Evolutionary conservation across 139 green algal species (phyloP).

Genomic region (Yamagishiella unicocca): DNA sequence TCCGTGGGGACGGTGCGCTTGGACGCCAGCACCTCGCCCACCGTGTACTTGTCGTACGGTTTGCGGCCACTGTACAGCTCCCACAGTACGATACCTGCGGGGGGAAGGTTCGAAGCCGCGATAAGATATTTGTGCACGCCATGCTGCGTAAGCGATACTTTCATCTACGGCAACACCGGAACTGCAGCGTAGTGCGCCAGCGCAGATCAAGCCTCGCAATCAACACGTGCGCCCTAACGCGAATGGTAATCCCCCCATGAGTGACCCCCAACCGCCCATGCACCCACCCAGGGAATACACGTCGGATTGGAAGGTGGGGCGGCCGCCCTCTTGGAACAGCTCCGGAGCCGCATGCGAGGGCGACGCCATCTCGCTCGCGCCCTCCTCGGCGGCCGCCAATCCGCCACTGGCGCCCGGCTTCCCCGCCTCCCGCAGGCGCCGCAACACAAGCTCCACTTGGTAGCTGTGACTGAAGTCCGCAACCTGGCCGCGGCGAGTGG

Average conservation of each 20-base stretch:
- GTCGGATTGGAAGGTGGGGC: slow-evolving; percentile 20
- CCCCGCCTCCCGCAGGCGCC: background rate
- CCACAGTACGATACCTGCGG: slow-evolving; percentile 33
- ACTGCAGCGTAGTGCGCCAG: too few species aligned
- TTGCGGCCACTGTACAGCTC: slow-evolving; percentile 33
- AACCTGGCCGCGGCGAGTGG: slow-evolving; percentile 19
- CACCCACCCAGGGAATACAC: slow-evolving; percentile 25
- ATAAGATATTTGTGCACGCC: too few species aligned
- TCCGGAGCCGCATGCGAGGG: slow-evolving; percentile 35
- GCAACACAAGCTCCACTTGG: slow-evolving; percentile 1
- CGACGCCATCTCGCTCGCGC: background rate
- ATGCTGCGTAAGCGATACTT: too few species aligned
- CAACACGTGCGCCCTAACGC: too few species aligned
- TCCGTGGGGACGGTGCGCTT: slow-evolving; percentile 36
- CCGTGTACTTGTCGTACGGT: slow-evolving; percentile 39
- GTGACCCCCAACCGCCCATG: background rate
- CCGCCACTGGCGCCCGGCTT: background rate
- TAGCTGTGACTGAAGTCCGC: slow-evolving; percentile 30
- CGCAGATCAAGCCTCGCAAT: too few species aligned
- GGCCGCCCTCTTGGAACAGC: slow-evolving; percentile 29
- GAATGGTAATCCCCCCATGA: too few species aligned
- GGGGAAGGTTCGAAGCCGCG: too few species aligned
- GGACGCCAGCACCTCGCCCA: slow-evolving; percentile 26
- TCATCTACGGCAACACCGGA: too few species aligned
- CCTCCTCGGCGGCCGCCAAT: background rate